phyloP scores from a whole-genome alignment of 2,329 filamentous ascomycete species.

The Bipolaris bicolor region DNA sequence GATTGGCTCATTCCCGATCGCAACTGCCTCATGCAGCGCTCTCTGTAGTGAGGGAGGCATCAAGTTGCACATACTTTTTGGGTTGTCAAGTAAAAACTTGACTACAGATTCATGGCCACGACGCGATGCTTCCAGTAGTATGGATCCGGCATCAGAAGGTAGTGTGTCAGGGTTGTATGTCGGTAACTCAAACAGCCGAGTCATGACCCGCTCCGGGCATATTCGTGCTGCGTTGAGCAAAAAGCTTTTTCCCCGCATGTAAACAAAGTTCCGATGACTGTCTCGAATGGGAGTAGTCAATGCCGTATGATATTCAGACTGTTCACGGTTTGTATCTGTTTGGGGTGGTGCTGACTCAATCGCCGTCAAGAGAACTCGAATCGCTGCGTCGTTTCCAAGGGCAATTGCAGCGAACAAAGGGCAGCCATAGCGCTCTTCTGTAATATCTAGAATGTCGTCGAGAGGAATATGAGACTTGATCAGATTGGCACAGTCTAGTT shows the following conservation, averaged over 20 bases:
- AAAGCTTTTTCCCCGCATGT: no score
- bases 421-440: neutral
- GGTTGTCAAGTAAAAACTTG: neutral
- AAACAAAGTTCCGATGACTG: neutral
- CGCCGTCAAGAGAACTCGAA: neutral
- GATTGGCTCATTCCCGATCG: neutral
- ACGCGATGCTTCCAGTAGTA: neutral
- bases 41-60: neutral
- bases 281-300: no score
- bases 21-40: neutral
- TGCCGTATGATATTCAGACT: neutral
- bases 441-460: neutral
- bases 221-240: neutral
- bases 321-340: neutral
- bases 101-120: no score
- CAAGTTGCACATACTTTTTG: fast-evolving
- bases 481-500: neutral
- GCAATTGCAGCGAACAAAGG: neutral
- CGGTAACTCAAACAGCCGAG: neutral
- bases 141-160: neutral
- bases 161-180: neutral
- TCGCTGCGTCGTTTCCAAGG: neutral
- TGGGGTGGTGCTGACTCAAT: neutral
- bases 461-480: neutral
- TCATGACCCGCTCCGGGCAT: neutral